These are phyloP conservation scores for Limnomonas spitsbergensis DNA, from an alignment of 139 green algal genomes.

Conservation along the genomic window DNA sequence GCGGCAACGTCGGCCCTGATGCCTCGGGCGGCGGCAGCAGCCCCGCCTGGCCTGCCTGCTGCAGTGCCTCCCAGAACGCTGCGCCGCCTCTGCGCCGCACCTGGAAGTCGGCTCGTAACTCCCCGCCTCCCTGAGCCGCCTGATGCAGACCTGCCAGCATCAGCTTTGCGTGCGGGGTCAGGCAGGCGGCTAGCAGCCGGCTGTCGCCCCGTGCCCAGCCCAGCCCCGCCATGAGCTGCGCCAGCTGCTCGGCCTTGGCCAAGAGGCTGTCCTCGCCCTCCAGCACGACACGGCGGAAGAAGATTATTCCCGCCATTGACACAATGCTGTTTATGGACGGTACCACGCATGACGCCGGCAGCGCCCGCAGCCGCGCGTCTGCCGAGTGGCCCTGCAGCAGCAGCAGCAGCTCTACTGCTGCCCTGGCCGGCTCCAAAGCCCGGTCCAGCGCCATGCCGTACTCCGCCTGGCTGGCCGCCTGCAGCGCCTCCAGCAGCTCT, in stretches of 20 bases:
- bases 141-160: slow-evolving; percentile 38
- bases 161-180: slow-evolving; percentile 1
- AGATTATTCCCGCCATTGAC: slow-evolving; percentile 32
- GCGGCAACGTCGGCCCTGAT: background rate
- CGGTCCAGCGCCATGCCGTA: background rate
- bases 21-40: slow-evolving; percentile 21
- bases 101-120: background rate
- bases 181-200: slow-evolving; percentile 27
- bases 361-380: background rate
- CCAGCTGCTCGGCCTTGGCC: background rate
- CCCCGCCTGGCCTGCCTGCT: slow-evolving; percentile 10
- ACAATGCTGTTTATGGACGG: slow-evolving; percentile 19
- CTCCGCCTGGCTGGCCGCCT: background rate
- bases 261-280: slow-evolving; percentile 14
- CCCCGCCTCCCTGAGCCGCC: background rate
- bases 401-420: slow-evolving; percentile 13
- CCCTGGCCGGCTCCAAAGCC: background rate
- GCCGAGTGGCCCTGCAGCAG: background rate
- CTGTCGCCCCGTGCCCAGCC: slow-evolving; percentile 20
- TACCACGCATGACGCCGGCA: background rate
- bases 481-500: background rate
- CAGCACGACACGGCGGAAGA: slow-evolving; percentile 29
- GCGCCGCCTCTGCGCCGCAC: background rate
- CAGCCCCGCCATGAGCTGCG: background rate
- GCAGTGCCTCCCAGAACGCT: slow-evolving; percentile 2